Evolutionary conservation across 805 yeast genomes (phyloP).

Genomic region (Monosporozyma siamensis): DNA sequence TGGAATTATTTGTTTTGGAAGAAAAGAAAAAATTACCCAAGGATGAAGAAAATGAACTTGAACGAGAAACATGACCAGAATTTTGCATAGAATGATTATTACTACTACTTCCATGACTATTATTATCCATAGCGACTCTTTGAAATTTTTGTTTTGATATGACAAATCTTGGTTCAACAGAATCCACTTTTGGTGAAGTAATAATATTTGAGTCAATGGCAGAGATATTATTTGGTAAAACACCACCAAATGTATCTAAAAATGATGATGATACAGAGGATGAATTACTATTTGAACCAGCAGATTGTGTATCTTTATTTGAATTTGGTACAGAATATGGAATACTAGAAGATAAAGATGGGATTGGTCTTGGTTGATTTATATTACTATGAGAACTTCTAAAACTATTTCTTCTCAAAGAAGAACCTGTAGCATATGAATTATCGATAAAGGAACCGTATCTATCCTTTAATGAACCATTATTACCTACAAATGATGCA

Average conservation of each 20-base stretch:
- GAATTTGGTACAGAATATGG: conserved; percentile 72
- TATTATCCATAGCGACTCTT: conserved; percentile 21
- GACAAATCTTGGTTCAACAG: conserved; percentile 79
- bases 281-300: conserved; percentile 19
- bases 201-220: conserved; percentile 50
- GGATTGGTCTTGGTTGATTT: conserved; percentile 19
- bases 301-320: conserved; percentile 21
- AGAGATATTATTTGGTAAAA: conserved; percentile 34
- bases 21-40: conserved; percentile 30
- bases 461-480: conserved; percentile 14
- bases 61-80: conserved; percentile 21
- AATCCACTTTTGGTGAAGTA: conserved; percentile 58
- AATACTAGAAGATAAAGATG: conserved; percentile 48
- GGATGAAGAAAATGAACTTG: conserved; percentile 29
- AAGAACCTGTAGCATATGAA: conserved; percentile 3
- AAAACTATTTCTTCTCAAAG: conserved; percentile 49
- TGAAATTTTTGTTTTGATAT: conserved; percentile 61
- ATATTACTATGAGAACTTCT: background rate
- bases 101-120: conserved; percentile 1
- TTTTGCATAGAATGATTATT: background rate
- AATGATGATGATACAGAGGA: conserved; percentile 30
- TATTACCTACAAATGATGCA: conserved; percentile 22
- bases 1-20: background rate
- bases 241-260: conserved; percentile 29
- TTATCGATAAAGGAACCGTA: conserved; percentile 21